Conservation (phyloP, 169 alveolate genomes). For the Plasmodium relictum region DNA sequence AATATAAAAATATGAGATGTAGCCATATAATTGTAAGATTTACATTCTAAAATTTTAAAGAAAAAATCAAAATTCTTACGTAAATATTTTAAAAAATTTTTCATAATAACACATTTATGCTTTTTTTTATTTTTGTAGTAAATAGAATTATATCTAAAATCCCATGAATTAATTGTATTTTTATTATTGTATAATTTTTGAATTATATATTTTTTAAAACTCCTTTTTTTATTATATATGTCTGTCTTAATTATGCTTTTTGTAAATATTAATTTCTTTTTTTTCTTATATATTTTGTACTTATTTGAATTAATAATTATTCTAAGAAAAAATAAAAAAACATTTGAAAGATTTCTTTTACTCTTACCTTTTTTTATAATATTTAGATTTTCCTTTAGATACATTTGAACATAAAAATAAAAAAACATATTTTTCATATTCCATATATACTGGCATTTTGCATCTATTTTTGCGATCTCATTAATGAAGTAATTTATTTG, state of each 20-base stretch:
- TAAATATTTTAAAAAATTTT: slow-evolving; percentile 27
- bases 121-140: neutral
- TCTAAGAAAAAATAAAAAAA: neutral
- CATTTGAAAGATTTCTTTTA: neutral
- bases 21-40: slow-evolving; percentile 70
- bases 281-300: no score
- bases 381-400: neutral
- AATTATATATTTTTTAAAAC: neutral
- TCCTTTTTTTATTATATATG: neutral
- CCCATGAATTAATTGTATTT: neutral
- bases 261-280: no score
- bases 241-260: neutral
- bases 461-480: slow-evolving; percentile 43
- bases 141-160: neutral
- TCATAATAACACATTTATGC: neutral
- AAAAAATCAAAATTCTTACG: slow-evolving; percentile 16
- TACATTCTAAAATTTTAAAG: slow-evolving; percentile 32
- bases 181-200: neutral
- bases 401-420: slow-evolving; percentile 31
- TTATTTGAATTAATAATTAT: no score
- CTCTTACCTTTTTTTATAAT: neutral
- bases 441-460: slow-evolving; percentile 57
- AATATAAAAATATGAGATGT: slow-evolving; percentile 41
- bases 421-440: slow-evolving; percentile 40
- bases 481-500: slow-evolving; percentile 21